phyloP scores from a whole-genome alignment of 257 asterid genomes.

The Solanum piurae region DNA sequence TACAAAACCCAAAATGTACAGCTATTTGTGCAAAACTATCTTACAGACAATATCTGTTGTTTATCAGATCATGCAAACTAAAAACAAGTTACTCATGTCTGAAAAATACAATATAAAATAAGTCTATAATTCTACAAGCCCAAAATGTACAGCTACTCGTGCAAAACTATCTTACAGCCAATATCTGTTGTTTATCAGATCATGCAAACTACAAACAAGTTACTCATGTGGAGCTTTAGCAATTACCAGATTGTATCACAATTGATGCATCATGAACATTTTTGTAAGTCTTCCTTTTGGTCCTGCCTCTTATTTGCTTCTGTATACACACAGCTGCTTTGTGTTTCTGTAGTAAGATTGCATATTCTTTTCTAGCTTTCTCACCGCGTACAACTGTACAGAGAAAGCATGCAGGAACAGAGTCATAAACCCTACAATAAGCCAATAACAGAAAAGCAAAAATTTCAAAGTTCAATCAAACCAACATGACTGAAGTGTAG shows the following conservation, averaged over 20 bases:
- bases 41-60: background rate
- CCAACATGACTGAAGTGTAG: conserved; percentile 74
- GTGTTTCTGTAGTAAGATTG: conserved; percentile 37
- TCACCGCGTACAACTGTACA: conserved; percentile 78
- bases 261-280: conserved; percentile 49
- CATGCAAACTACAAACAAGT: background rate
- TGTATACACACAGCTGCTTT: conserved; percentile 82
- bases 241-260: conserved; percentile 74
- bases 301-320: conserved; percentile 55
- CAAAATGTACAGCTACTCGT: background rate
- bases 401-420: conserved; percentile 3
- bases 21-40: background rate
- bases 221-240: background rate
- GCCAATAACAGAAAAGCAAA: background rate
- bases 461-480: background rate
- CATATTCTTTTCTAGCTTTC: conserved; percentile 69
- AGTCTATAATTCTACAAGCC: background rate
- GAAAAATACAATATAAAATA: background rate
- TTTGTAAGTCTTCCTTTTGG: conserved; percentile 29
- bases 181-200: background rate
- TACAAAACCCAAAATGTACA: background rate
- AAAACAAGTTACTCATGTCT: background rate
- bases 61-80: background rate
- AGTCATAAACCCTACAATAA: background rate
- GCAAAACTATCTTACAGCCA: background rate